phyloP scores from a whole-genome alignment of 2,329 filamentous ascomycete species.

The Aureobasidium pullulans region DNA sequence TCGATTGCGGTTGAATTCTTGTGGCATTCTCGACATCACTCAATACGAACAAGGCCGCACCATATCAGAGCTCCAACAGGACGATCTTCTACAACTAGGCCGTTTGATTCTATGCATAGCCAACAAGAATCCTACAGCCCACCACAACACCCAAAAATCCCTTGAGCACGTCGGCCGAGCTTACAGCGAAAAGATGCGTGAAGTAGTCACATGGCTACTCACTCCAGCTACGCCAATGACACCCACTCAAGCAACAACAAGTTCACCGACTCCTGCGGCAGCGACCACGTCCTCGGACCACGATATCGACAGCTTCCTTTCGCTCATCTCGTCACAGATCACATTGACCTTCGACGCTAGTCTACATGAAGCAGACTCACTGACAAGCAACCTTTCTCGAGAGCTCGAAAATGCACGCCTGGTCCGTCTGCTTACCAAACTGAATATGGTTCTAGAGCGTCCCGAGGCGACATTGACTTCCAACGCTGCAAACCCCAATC shows the following conservation, averaged over 20 bases:
- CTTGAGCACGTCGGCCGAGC: conserved; percentile 69
- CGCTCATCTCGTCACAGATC: conserved; percentile 70
- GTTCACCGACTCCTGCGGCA: conserved; percentile 60
- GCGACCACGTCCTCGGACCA: conserved; percentile 44
- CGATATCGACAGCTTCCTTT: conserved; percentile 71
- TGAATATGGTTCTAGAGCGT: conserved; percentile 83
- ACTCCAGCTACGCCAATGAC: conserved; percentile 38
- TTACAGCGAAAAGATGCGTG: conserved; percentile 71
- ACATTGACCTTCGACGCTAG: conserved; percentile 67
- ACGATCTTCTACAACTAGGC: conserved; percentile 80
- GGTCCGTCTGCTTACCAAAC: conserved; percentile 71
- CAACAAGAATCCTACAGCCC: conserved; percentile 45
- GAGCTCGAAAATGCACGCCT: conserved; percentile 88
- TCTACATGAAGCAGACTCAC: conserved; percentile 70
- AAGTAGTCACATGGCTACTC: conserved; percentile 76
- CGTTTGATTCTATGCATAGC: conserved; percentile 76
- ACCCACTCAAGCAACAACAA: conserved; percentile 56
- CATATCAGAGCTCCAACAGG: conserved; percentile 71
- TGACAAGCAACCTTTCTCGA: conserved; percentile 62
- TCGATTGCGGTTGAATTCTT: conserved; percentile 79
- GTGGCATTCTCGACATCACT: conserved; percentile 82
- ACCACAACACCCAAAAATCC: conserved; percentile 57
- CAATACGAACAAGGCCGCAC: conserved; percentile 66
- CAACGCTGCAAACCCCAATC: conserved; percentile 41
- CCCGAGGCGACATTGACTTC: conserved; percentile 52